Base-by-base conservation (phyloP, 257 asterid genomes). In the Rehmannia glutinosa region DNA sequence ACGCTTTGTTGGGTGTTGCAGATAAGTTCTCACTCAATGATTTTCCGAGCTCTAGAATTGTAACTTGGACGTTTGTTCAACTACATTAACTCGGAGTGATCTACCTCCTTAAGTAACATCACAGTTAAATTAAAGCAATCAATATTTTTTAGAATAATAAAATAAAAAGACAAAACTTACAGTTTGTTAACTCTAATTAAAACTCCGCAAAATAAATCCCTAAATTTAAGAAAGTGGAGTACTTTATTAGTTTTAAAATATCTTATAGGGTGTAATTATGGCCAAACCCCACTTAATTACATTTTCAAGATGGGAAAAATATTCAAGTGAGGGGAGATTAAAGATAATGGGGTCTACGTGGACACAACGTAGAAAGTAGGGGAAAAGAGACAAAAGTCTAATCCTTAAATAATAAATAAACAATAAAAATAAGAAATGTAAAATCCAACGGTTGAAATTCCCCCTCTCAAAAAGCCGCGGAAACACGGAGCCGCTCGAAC, bases 401-500 rank as follows among this genome's bases (percentile, higher is more conserved):
- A 71, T 71, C 54, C 43, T 53, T n/a, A 27, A n/a, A 4, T 21
- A 39, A n/a, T n/a, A 52, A 39, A 30, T 23, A 42, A 33, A 45
- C 6, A 41, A 66, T 12, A 53, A 64, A 45, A 32, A 36, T n/a
- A n/a, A n/a, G n/a, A 41, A 19, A 47, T 49, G 38, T 58, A 61
- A 66, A 62, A 80, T 74, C 78, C 70, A 75, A 81, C 69, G 82
- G 86, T 68, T 61, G 72, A 71, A 15, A 50, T 24, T 71, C 60
- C 19, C 17, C 71, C 72, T 53, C 33, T 30, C 20, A 5, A 73
- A 74, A 78, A 78, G 80, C 80, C 83, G 90, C 82, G 90, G 81
- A 81, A 77, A 78, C 65, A 70, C 84, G 88, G 79, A 81, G 83
- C 88, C 80, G 95, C 85, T 74, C 84, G 82, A 78, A 81, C 84